Conservation (phyloP, 129 eudicot species). For the Flaveria sonorensis region DNA sequence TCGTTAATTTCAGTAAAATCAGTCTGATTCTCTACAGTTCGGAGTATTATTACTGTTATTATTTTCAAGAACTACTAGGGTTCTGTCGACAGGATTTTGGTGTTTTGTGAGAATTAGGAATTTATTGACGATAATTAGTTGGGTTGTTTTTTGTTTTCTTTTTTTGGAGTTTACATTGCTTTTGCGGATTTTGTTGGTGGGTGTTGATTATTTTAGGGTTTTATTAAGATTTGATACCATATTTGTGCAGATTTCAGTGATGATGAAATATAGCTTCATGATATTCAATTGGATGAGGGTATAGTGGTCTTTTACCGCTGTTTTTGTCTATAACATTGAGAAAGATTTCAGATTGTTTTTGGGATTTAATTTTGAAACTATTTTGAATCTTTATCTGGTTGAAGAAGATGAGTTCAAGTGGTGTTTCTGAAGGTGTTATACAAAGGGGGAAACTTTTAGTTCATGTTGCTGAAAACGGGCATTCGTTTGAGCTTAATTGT, state of each 20-base stretch:
- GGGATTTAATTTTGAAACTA: constrained; percentile 7
- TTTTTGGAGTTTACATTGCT: constrained; percentile 3
- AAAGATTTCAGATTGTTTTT: constrained; percentile 23
- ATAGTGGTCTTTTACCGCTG: constrained; percentile 15
- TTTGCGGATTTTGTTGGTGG: constrained; percentile 24
- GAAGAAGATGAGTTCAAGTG: constrained; percentile 67
- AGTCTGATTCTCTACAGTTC: constrained; percentile 25
- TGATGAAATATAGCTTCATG: constrained; percentile 22
- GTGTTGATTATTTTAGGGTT: constrained; percentile 31
- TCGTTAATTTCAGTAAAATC: constrained; percentile 15
- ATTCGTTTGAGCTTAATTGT: constrained; percentile 69
- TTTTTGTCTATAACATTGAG: constrained; percentile 5
- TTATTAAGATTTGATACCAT: constrained; percentile 20
- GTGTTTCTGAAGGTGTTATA: constrained; percentile 48
- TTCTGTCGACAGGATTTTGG: background rate
- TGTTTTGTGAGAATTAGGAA: constrained; percentile 35
- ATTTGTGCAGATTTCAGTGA: constrained; percentile 26
- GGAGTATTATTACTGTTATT: too few species aligned
- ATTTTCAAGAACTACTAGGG: too few species aligned
- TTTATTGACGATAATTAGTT: background rate
- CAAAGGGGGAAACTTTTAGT: constrained; percentile 76
- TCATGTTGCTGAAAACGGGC: constrained; percentile 95
- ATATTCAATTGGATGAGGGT: constrained; percentile 15
- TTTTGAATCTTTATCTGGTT: background rate
- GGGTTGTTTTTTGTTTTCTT: background rate